Evolutionary conservation across 2,329 filamentous ascomycete species (phyloP), one percentile per base, ranked within the genome.

Genomic region (Trichoderma asperellum): DNA sequence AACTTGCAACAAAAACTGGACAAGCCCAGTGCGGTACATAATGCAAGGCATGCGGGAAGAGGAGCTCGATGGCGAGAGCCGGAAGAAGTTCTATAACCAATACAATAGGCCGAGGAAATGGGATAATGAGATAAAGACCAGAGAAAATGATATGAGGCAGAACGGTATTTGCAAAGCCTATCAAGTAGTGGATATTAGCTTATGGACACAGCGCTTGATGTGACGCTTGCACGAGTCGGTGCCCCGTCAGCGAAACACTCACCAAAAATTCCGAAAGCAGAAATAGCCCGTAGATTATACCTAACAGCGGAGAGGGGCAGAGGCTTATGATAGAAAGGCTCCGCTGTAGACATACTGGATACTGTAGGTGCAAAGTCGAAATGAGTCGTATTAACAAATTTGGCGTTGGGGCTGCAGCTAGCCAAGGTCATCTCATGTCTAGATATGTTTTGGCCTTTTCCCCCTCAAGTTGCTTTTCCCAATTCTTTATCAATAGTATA

Each of bases 21-120:
- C 77, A 76, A 21, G 74, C 61, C 70, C 74, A 77, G 72, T 74
- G 77, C 6, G 76, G 76, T 4, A 75, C 68, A 40, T 73, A 68
- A 53, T 74, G 72, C 40, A 80, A 70, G 66, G 76, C 11, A 65
- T 78, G 70, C 24, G 77, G 74, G 52, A 79, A 62, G 8, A 73
- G 5, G 24, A 77, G 68, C 47, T 79, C 81, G n/a, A 72, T 70
- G 11, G 71, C 52, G 7, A 81, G 68, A 14, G 72, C 74, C 5
- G 79, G 78, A 1, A 79, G 52, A 4, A 74, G 71, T 59, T 68
- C 43, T 55, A 60, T 68, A 21, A 68, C 24, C 6, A 68, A 47
- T 1, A 59, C 64, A 21, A 67, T 16, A 14, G 64, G 64, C 24
- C 24, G 21, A 6, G 53, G 43, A 27, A 67, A 67, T 14, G 64